Conservation (phyloP, 2,329 filamentous ascomycete species). For the Aspergillus sp. region DNA sequence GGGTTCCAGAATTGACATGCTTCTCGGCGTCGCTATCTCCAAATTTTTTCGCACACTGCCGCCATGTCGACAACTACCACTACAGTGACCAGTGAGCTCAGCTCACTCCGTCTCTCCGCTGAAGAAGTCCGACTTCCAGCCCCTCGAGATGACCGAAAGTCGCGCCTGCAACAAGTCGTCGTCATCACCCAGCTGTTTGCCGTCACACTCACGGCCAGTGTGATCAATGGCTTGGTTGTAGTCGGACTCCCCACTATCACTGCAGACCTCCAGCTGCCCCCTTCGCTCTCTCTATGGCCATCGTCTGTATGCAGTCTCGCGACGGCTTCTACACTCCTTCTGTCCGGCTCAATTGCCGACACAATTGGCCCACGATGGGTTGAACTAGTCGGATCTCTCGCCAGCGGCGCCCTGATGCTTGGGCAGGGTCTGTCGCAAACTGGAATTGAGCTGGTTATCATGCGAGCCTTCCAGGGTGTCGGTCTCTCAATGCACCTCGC, state of each 20-base stretch:
- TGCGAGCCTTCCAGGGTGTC: too few relatives aligned
- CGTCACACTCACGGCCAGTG: constrained; percentile 29
- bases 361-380: too few relatives aligned
- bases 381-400: too few relatives aligned
- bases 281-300: constrained; percentile 28
- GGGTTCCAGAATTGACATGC: too few relatives aligned
- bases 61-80: background rate
- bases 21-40: background rate
- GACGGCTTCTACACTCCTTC: too few relatives aligned
- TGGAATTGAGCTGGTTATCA: too few relatives aligned
- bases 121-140: background rate
- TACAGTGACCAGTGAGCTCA: background rate
- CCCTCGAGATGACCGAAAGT: background rate
- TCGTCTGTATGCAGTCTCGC: constrained; percentile 22
- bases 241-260: constrained; percentile 48
- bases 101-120: background rate
- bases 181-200: constrained; percentile 19
- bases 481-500: too few relatives aligned
- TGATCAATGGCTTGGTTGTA: constrained; percentile 44
- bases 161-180: constrained; percentile 13
- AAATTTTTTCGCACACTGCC: background rate
- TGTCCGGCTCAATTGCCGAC: too few relatives aligned
- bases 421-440: too few relatives aligned
- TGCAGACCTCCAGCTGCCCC: constrained; percentile 32
- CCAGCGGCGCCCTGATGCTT: too few relatives aligned